These are phyloP conservation scores for Trematosphaeria pertusa DNA, from an alignment of 2,329 filamentous ascomycete genomes.

Conservation along the genomic window DNA sequence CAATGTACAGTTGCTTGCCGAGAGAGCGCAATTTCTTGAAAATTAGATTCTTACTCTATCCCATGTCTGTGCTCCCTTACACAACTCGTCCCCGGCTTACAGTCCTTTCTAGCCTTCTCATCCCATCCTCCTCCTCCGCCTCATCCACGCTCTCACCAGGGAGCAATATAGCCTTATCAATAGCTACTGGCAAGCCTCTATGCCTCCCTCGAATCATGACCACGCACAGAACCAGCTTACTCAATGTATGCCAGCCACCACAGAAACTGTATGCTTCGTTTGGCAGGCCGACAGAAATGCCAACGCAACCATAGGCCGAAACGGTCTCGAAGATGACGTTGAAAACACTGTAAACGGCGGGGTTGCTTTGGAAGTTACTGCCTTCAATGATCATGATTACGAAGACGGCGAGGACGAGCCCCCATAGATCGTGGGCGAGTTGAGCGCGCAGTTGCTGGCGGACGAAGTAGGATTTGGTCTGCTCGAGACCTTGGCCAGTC, in stretches of 20 bases:
- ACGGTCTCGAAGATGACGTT: constrained; percentile 57
- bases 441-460: constrained; percentile 54
- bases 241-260: constrained; percentile 57
- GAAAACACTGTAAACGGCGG: constrained; percentile 50
- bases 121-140: constrained; percentile 48
- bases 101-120: constrained; percentile 26
- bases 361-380: constrained; percentile 43
- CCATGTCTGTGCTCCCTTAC: too few species aligned
- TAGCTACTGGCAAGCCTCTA: constrained; percentile 61
- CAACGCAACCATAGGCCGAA: constrained; percentile 48
- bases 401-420: constrained; percentile 53
- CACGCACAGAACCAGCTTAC: constrained; percentile 62
- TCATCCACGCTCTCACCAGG: constrained; percentile 39
- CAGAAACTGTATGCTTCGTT: constrained; percentile 54
- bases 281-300: constrained; percentile 56
- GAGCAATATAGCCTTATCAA: constrained; percentile 57
- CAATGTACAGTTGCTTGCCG: too few species aligned
- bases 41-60: too few species aligned
- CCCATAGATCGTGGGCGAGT: constrained; percentile 57
- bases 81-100: constrained; percentile 19
- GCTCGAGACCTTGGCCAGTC: constrained; percentile 18
- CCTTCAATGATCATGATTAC: constrained; percentile 56
- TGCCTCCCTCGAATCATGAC: constrained; percentile 65
- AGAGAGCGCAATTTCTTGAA: too few species aligned
- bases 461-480: constrained; percentile 48